Evolutionary conservation across 768 basidiomycete genomes (phyloP).

Genomic region (Kwoniella europaea): DNA sequence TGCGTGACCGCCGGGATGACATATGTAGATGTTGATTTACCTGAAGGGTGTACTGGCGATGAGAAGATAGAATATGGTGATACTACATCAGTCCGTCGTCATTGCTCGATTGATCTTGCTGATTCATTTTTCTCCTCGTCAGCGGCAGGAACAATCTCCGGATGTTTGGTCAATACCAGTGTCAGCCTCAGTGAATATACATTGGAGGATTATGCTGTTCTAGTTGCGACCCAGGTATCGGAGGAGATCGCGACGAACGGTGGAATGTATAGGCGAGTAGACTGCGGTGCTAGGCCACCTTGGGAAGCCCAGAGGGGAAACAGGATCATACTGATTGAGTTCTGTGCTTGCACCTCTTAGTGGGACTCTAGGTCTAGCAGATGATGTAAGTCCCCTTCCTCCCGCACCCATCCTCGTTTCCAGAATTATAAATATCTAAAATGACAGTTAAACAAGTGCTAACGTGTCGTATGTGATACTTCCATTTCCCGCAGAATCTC

Average conservation of each 20-base stretch:
- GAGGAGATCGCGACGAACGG: neutral
- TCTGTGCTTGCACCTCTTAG: neutral
- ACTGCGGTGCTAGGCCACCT: too few relatives aligned
- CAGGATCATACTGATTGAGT: too few relatives aligned
- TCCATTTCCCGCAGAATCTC: neutral
- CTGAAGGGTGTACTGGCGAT: neutral
- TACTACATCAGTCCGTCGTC: neutral
- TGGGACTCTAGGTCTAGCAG: conserved; percentile 8
- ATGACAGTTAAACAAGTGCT: neutral
- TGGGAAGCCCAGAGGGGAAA: too few relatives aligned
- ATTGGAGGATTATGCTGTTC: neutral
- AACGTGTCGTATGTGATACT: too few relatives aligned
- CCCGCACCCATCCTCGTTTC: too few relatives aligned
- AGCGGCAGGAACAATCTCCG: neutral
- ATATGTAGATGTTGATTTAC: neutral
- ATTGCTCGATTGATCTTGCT: too few relatives aligned
- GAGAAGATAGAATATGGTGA: conserved; percentile 4
- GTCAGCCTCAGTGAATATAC: neutral
- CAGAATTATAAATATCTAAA: neutral
- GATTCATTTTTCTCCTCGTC: neutral
- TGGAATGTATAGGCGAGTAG: conserved; percentile 5
- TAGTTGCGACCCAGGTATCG: conserved; percentile 2
- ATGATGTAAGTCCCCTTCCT: conserved; percentile 1
- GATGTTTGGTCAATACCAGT: conserved; percentile 6
- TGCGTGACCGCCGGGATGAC: neutral